Evolutionary conservation across 2,329 filamentous ascomycete species (phyloP), one percentile per base, ranked within the genome.

Genomic region (Kalaharituber pfeilii): DNA sequence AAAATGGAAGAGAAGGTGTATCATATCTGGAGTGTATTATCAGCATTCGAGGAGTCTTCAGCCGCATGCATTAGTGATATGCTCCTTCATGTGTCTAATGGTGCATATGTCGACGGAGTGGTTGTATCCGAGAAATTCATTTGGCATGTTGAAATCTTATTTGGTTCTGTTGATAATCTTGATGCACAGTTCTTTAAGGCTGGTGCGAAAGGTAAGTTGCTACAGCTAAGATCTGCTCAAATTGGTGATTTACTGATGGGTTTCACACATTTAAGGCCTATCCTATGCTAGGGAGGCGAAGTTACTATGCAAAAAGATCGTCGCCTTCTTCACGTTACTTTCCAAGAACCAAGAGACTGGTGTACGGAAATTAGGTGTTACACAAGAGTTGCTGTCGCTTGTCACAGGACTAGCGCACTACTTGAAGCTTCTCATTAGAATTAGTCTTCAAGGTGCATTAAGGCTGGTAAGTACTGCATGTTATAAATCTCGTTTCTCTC

Each of bases 1-100:
- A 78, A 79, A 59, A 95, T 96, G 78, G 91, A 98, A 67, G 86
- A 94, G 65, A 98, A 96, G 66, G 91, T 98, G 39, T 94, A 91
- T 67, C 84, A 82, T 64, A 98, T 98, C 64, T 98, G 91, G 91
- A 95, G 91, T 67, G 91, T 94, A 3, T 74, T 98, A 9, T 96
- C 91, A 7, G 86, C 86, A 1, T 98, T 96, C 65, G 91, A 98
- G 68, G 91, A 98, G 68, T 94, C 89, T 4, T 95, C 89, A 2
- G 91, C 91, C 3, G 91, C 89, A 11, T 96, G 91, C 71, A 98
- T 98, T 62, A 96, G 91, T 11, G 91, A 98, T 67, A 98, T 98
- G 91, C 79, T 98, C 49, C 74, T 98, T 54, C 89, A 98, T 68
- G 91, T 98, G 58, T 96, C 89, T 74, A 98, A 98, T 67, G 91